A percentile compares a stretch with the other conserved stretches of the same genome.
Conservation (phyloP, 805 yeast genomes). For the Candida nanaspora region DNA sequence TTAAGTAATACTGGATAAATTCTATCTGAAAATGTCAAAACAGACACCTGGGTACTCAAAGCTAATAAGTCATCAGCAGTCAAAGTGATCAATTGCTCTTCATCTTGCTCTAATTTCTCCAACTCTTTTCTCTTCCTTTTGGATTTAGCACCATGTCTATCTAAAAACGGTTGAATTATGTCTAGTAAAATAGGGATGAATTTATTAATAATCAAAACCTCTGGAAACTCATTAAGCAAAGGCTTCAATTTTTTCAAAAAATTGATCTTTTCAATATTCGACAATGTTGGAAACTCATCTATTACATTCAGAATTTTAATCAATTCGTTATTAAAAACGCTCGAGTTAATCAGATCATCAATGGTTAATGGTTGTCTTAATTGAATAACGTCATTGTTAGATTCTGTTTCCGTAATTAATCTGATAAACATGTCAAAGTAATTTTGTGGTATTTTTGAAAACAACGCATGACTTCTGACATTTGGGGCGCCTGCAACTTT, state of each 20-base stretch:
- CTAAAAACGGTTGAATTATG: conserved; percentile 33
- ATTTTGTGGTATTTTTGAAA: conserved; percentile 54
- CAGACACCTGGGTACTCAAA: conserved; percentile 63
- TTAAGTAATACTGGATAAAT: conserved; percentile 27
- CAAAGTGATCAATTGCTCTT: conserved; percentile 33
- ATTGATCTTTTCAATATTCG: conserved; percentile 55
- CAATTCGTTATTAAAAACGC: conserved; percentile 75
- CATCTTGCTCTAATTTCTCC: conserved; percentile 15
- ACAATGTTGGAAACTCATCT: conserved; percentile 76
- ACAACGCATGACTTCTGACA: conserved; percentile 37
- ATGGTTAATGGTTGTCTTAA: conserved; percentile 32
- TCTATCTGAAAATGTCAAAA: conserved; percentile 68
- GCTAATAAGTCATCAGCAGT: conserved; percentile 50
- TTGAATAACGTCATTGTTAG: conserved; percentile 23
- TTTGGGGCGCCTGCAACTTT: conserved; percentile 28
- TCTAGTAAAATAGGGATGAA: conserved; percentile 64
- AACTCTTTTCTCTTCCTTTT: conserved; percentile 18
- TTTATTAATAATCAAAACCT: conserved; percentile 52
- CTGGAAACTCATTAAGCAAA: conserved; percentile 53
- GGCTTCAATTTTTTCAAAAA: conserved; percentile 60
- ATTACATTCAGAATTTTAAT: conserved; percentile 73
- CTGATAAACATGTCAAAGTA: conserved; percentile 43
- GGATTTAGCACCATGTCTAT: conserved; percentile 17
- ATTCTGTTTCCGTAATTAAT: conserved; percentile 41
- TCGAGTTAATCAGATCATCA: conserved; percentile 62